Evolutionary conservation across 352 stramenopile genomes (phyloP).

Genomic region (Phytophthora crassamura): DNA sequence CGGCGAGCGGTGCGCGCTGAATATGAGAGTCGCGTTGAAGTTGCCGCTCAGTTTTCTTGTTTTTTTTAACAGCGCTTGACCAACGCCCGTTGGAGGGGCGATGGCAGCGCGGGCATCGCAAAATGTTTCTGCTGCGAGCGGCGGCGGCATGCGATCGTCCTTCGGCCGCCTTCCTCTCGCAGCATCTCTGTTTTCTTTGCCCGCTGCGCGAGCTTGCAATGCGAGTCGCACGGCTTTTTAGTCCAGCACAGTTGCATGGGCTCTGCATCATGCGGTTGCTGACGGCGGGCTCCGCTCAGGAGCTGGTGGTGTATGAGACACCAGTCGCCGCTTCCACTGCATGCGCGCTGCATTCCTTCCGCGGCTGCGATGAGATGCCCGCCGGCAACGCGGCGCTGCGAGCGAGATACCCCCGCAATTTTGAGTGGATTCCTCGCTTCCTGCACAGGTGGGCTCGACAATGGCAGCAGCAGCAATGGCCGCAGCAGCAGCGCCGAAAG

Average conservation of each 20-base stretch:
- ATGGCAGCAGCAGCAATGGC: background rate
- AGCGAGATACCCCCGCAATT: slow-evolving; percentile 3
- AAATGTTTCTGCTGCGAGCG: slow-evolving; percentile 5
- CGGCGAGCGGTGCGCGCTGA: slow-evolving; percentile 15
- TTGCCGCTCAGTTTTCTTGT: slow-evolving; percentile 24
- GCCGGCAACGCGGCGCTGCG: slow-evolving; percentile 10
- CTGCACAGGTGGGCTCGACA: slow-evolving; percentile 6
- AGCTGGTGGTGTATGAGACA: slow-evolving; percentile 41
- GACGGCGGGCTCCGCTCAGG: slow-evolving; percentile 21
- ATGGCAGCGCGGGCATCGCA: slow-evolving; percentile 9
- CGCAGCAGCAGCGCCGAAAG: background rate
- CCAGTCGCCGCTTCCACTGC: slow-evolving; percentile 25
- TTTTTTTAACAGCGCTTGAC: slow-evolving; percentile 37
- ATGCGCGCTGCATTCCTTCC: slow-evolving; percentile 18
- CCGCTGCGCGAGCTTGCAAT: background rate
- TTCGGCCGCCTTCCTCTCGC: slow-evolving; percentile 29
- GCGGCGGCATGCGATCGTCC: slow-evolving; percentile 24
- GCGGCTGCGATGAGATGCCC: slow-evolving; percentile 13
- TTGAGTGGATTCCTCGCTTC: slow-evolving; percentile 29
- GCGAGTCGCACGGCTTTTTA: slow-evolving; percentile 19
- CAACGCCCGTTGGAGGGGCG: slow-evolving; percentile 8
- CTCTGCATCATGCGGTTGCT: slow-evolving; percentile 30
- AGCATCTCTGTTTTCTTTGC: slow-evolving; percentile 14
- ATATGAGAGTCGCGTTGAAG: slow-evolving; percentile 41
- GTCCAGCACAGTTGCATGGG: slow-evolving; percentile 35